Conservation (phyloP, 108 stramenopile species). For the Pinguiococcus pyrenoidosus region DNA sequence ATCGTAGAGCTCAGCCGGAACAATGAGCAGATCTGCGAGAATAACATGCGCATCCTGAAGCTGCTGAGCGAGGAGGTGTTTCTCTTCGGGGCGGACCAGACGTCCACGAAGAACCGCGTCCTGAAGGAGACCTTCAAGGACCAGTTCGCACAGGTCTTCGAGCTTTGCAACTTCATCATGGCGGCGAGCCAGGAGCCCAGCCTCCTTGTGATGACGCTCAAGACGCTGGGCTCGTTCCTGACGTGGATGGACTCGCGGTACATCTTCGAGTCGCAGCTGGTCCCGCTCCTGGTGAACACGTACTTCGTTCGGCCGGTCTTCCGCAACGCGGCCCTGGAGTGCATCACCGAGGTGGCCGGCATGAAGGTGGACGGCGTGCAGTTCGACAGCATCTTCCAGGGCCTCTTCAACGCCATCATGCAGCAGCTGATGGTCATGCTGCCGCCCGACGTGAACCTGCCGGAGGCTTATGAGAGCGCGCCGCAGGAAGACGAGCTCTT, state of each 20-base stretch:
- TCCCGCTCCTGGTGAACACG: constrained; percentile 62
- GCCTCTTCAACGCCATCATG: constrained; percentile 64
- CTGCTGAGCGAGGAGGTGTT: constrained; percentile 96
- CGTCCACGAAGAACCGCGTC: constrained; percentile 12
- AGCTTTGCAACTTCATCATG: constrained; percentile 92
- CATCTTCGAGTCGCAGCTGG: constrained; percentile 87
- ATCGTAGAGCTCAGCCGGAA: constrained; percentile 77
- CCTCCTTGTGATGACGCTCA: constrained; percentile 71
- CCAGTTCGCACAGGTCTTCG: constrained; percentile 82
- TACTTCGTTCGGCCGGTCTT: constrained; percentile 79
- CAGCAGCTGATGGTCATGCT: constrained; percentile 42
- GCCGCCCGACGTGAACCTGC: constrained; percentile 65
- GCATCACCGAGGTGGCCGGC: constrained; percentile 90
- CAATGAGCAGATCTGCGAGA: constrained; percentile 87
- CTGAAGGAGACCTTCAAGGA: constrained; percentile 59
- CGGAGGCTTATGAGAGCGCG: constrained; percentile 66
- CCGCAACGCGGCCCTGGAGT: constrained; percentile 84
- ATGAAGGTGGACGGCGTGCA: constrained; percentile 69
- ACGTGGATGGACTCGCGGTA: constrained; percentile 96
- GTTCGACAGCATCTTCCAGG: constrained; percentile 71
- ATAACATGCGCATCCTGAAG: constrained; percentile 98
- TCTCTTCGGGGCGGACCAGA: constrained; percentile 81
- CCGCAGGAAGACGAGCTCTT: constrained; percentile 78
- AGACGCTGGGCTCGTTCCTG: constrained; percentile 85
- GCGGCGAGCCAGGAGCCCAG: constrained; percentile 60